phyloP scores from a whole-genome alignment of 768 basidiomycete species.

The Phallus indusiatus region DNA sequence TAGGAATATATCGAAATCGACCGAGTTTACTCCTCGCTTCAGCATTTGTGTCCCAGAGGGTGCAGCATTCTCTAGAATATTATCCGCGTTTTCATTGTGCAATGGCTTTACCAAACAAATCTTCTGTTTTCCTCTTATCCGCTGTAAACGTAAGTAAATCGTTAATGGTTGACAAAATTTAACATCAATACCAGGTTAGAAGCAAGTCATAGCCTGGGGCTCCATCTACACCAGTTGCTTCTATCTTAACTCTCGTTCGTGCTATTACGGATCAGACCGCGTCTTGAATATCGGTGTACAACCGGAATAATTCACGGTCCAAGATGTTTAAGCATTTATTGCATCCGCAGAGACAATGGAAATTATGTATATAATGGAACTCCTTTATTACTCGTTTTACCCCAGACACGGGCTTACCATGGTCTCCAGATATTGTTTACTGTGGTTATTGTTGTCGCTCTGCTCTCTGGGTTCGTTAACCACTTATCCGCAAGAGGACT shows the following conservation, averaged over 20 bases:
- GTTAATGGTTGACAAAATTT: too few species aligned
- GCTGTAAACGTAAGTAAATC: too few species aligned
- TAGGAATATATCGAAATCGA: not conserved
- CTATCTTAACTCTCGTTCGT: not conserved
- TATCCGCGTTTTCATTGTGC: not conserved
- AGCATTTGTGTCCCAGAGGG: not conserved
- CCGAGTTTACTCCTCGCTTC: conserved; percentile 1
- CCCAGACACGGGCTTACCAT: not conserved
- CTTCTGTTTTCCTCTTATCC: too few species aligned
- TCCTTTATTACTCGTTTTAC: not conserved
- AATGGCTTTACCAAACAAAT: too few species aligned
- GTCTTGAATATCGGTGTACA: not conserved
- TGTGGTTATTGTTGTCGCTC: not conserved
- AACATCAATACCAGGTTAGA: not conserved
- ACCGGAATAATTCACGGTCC: conserved; percentile 2
- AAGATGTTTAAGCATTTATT: not conserved
- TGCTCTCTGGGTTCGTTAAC: not conserved
- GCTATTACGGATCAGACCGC: not conserved
- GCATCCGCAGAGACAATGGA: not conserved
- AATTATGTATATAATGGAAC: not conserved
- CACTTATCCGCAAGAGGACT: not conserved
- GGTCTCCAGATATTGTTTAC: not conserved
- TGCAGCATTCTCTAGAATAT: not conserved
- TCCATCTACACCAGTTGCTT: not conserved
- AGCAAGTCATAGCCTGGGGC: not conserved